Conservation (phyloP, 768 basidiomycete genomes). For the Phlebiopsis gigantea region DNA sequence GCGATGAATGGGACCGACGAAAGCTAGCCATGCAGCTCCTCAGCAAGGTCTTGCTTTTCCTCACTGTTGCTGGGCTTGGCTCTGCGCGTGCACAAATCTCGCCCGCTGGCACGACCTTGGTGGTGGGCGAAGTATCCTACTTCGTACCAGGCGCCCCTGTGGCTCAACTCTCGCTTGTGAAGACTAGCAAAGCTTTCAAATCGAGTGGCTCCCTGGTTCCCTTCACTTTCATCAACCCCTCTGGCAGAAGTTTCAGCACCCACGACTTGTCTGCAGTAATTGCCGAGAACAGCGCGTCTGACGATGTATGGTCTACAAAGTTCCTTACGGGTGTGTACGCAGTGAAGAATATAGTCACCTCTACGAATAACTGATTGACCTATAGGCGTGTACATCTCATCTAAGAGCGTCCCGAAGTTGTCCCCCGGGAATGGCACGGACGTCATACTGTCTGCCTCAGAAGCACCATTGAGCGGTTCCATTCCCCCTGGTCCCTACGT, state of each 20-base stretch:
- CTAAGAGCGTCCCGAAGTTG: slow-evolving; percentile 13
- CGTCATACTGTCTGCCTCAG: slow-evolving; percentile 14
- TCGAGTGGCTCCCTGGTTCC: slow-evolving; percentile 13
- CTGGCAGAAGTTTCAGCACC: slow-evolving; percentile 12
- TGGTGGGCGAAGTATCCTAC: slow-evolving; percentile 9
- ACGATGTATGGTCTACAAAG: slow-evolving; percentile 22
- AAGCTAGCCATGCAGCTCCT: slow-evolving; percentile 7
- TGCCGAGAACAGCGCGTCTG: slow-evolving; percentile 10
- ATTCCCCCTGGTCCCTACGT: slow-evolving; percentile 24
- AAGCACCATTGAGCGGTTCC: slow-evolving; percentile 9
- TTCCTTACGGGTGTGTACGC: slow-evolving; percentile 20
- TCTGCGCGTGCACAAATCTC: slow-evolving; percentile 6
- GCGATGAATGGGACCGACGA: not conserved
- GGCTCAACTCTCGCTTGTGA: slow-evolving; percentile 4
- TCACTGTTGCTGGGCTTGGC: not conserved
- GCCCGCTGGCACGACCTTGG: slow-evolving; percentile 10
- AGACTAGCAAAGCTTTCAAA: not conserved
- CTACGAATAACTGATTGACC: not conserved
- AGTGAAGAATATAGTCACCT: not conserved
- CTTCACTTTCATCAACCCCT: slow-evolving; percentile 22
- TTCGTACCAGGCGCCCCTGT: slow-evolving; percentile 15
- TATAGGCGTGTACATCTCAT: slow-evolving; percentile 20
- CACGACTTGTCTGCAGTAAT: slow-evolving; percentile 14
- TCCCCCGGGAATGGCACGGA: not conserved
- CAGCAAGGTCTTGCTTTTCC: slow-evolving; percentile 1